Conservation (phyloP, 2,329 filamentous ascomycete genomes). For the Xylariales sp. region DNA sequence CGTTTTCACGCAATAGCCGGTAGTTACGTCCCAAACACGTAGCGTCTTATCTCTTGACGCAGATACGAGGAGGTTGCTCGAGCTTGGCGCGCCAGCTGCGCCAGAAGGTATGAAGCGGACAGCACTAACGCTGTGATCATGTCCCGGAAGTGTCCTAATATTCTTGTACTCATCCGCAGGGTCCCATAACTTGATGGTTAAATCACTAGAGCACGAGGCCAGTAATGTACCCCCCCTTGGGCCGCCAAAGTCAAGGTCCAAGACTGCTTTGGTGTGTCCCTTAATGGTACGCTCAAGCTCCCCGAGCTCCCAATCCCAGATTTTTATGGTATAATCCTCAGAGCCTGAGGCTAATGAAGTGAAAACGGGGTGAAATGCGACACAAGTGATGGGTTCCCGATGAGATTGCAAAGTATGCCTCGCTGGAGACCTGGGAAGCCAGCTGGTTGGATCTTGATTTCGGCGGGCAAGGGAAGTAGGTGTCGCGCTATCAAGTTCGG, state of each 20-base stretch:
- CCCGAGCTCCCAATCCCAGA: conserved; percentile 95
- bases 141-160: conserved; percentile 82
- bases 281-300: conserved; percentile 89
- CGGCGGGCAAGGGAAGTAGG: conserved; percentile 69
- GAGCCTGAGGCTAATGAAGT: conserved; percentile 86
- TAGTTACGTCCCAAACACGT: conserved; percentile 88
- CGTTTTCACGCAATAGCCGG: conserved; percentile 90
- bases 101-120: conserved; percentile 85
- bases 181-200: conserved; percentile 95
- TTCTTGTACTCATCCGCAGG: conserved; percentile 92
- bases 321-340: conserved; percentile 91
- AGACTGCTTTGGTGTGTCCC: conserved; percentile 82
- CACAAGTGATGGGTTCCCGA: conserved; percentile 73
- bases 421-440: conserved; percentile 80
- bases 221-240: conserved; percentile 75
- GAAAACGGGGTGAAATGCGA: conserved; percentile 91
- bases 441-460: conserved; percentile 79
- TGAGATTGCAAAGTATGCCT: conserved; percentile 82
- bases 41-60: conserved; percentile 83
- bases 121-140: conserved; percentile 87
- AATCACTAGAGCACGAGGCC: conserved; percentile 79
- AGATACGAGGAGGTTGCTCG: conserved; percentile 79
- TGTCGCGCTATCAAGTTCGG: conserved; percentile 79
- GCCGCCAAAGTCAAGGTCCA: conserved; percentile 88
- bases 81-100: conserved; percentile 71